A percentile compares a stretch with the other conserved stretches of the same genome.
Conservation (phyloP, 305 asterid genomes). For the Nicotiana rustica region DNA sequence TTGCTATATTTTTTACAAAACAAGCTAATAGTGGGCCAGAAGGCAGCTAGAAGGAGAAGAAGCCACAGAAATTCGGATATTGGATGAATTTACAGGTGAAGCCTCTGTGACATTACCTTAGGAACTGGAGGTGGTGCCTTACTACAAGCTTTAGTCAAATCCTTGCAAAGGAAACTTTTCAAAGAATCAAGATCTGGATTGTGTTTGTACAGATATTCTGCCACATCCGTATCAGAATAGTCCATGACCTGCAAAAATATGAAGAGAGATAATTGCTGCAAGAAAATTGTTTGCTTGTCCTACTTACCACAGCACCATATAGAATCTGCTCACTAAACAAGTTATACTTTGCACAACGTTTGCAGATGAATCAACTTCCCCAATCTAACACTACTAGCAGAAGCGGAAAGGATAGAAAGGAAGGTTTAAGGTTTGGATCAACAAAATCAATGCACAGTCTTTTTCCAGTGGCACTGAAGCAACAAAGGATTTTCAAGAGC, state of each 20-base stretch:
- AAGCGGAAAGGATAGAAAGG: too few relatives aligned
- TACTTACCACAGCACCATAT: constrained; percentile 16
- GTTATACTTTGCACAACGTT: neutral
- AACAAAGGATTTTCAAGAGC: neutral
- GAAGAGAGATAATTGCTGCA: constrained; percentile 29
- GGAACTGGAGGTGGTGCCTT: constrained; percentile 92
- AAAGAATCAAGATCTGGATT: constrained; percentile 71
- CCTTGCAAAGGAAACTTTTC: constrained; percentile 75
- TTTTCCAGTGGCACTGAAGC: neutral
- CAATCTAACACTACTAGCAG: too few relatives aligned
- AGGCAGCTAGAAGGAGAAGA: neutral
- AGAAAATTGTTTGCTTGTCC: neutral
- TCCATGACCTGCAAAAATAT: constrained; percentile 79
- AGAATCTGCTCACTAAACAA: constrained; percentile 25
- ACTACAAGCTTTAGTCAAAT: constrained; percentile 83
- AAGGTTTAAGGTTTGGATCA: too few relatives aligned
- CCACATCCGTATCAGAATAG: constrained; percentile 91
- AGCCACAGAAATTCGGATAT: neutral
- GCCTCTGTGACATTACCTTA: constrained; percentile 60
- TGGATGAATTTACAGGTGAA: neutral
- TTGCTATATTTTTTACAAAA: constrained; percentile 17
- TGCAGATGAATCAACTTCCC: neutral
- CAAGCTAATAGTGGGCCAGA: constrained; percentile 19
- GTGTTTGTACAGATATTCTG: constrained; percentile 75
- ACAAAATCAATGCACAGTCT: too few relatives aligned